Conservation (phyloP, 345 rosid genomes). For the Populus alba region DNA sequence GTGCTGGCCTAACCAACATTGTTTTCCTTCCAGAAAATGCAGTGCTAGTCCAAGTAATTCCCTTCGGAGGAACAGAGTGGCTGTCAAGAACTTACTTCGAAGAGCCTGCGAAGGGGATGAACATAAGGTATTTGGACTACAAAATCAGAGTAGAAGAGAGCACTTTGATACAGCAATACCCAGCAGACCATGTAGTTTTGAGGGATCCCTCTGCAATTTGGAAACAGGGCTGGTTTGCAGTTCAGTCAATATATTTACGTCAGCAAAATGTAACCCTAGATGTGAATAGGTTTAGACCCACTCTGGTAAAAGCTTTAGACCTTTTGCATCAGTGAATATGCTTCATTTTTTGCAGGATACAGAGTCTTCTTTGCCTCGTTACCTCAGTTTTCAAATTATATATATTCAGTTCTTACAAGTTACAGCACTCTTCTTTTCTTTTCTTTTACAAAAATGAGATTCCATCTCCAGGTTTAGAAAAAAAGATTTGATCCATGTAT, state of each 20-base stretch:
- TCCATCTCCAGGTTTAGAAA: no score
- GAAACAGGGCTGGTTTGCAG: constrained; percentile 60
- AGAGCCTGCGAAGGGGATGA: constrained; percentile 63
- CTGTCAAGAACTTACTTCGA: constrained; percentile 45
- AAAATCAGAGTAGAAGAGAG: constrained; percentile 60
- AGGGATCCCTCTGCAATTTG: constrained; percentile 42
- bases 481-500: no score
- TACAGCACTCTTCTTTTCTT: no score
- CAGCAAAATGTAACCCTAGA: constrained; percentile 69
- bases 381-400: background rate
- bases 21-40: constrained; percentile 79
- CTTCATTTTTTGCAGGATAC: background rate
- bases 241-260: constrained; percentile 57
- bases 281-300: constrained; percentile 54
- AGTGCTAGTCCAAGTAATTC: constrained; percentile 63
- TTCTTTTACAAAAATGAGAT: no score
- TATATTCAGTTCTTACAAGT: background rate
- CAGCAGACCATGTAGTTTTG: constrained; percentile 51
- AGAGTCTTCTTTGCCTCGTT: background rate
- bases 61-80: constrained; percentile 66
- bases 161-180: constrained; percentile 46
- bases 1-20: constrained; percentile 82
- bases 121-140: constrained; percentile 62
- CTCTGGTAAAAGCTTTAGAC: constrained; percentile 58
- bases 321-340: constrained; percentile 36